Percentiles rank a stretch among this genome's conserved stretches.
These are phyloP conservation scores for Globisporangium polare DNA, from an alignment of 352 stramenopile species.

Conservation along the genomic window DNA sequence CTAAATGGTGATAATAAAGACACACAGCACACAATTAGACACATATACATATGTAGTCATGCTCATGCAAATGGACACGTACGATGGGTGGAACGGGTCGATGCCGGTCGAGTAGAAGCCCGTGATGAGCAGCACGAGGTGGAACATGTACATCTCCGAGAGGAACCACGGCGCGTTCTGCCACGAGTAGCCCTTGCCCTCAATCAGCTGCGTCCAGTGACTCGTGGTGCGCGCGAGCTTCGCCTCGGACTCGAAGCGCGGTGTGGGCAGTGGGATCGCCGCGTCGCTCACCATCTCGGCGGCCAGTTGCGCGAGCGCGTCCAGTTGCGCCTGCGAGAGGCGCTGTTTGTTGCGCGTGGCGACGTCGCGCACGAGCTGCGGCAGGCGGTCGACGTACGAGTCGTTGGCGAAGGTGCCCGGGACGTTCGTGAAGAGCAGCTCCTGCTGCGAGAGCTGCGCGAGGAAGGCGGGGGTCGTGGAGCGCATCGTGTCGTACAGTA, in stretches of 20 bases:
- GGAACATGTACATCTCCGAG: slow-evolving; percentile 73
- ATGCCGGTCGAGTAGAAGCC: slow-evolving; percentile 57
- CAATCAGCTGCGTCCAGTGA: slow-evolving; percentile 44
- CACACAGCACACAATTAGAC: background rate
- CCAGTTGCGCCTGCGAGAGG: slow-evolving; percentile 30
- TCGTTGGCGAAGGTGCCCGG: slow-evolving; percentile 57
- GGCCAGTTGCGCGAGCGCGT: slow-evolving; percentile 36
- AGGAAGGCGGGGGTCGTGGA: slow-evolving; percentile 38
- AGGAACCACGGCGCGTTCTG: slow-evolving; percentile 72
- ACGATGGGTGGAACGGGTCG: slow-evolving; percentile 62
- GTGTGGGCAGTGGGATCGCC: slow-evolving; percentile 36
- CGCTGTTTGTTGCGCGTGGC: slow-evolving; percentile 36
- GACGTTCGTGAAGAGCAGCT: slow-evolving; percentile 50
- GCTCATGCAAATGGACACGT: slow-evolving; percentile 1
- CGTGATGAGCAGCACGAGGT: slow-evolving; percentile 54
- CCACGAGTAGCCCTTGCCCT: slow-evolving; percentile 53
- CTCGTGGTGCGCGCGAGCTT: slow-evolving; percentile 29
- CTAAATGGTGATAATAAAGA: slow-evolving; percentile 10
- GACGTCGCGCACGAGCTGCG: slow-evolving; percentile 55
- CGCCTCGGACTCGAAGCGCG: slow-evolving; percentile 26
- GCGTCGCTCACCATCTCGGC: slow-evolving; percentile 40
- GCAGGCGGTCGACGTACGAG: slow-evolving; percentile 53
- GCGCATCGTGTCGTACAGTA: slow-evolving; percentile 3
- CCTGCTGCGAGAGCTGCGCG: slow-evolving; percentile 43
- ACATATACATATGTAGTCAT: background rate